Evolutionary conservation across 306 rosid genomes (phyloP).

Genomic region (Lagenaria siceraria): DNA sequence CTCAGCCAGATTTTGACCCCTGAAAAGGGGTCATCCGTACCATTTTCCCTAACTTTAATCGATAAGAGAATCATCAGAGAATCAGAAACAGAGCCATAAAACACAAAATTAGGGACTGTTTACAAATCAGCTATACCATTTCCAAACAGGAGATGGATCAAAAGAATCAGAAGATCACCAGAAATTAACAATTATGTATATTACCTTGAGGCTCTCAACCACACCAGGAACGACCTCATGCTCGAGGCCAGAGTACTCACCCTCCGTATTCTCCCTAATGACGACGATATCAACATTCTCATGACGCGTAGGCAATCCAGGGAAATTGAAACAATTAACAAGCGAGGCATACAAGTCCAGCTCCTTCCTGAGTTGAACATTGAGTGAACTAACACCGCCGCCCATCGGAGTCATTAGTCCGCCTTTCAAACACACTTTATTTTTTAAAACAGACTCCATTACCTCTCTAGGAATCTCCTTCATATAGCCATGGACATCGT

Average conservation of each 20-base stretch:
- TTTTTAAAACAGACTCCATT: slow-evolving; percentile 62
- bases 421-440: slow-evolving; percentile 80
- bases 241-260: slow-evolving; percentile 87
- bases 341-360: slow-evolving; percentile 82
- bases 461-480: slow-evolving; percentile 39
- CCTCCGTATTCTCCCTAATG: slow-evolving; percentile 89
- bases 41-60: too few relatives aligned
- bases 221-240: slow-evolving; percentile 97
- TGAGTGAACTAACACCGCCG: slow-evolving; percentile 77
- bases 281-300: slow-evolving; percentile 79
- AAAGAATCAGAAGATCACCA: background rate
- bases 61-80: background rate
- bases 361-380: slow-evolving; percentile 72
- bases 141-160: background rate
- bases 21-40: too few relatives aligned
- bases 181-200: background rate
- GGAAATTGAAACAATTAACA: slow-evolving; percentile 48
- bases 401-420: slow-evolving; percentile 75
- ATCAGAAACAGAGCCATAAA: background rate
- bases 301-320: slow-evolving; percentile 65
- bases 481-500: slow-evolving; percentile 69
- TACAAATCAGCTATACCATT: background rate
- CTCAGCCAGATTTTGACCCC: too few relatives aligned
- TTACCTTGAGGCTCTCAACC: slow-evolving; percentile 92
- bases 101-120: background rate